phyloP scores from a whole-genome alignment of 371 early-diverging fungal genomes.

The Mortierella sp. region DNA sequence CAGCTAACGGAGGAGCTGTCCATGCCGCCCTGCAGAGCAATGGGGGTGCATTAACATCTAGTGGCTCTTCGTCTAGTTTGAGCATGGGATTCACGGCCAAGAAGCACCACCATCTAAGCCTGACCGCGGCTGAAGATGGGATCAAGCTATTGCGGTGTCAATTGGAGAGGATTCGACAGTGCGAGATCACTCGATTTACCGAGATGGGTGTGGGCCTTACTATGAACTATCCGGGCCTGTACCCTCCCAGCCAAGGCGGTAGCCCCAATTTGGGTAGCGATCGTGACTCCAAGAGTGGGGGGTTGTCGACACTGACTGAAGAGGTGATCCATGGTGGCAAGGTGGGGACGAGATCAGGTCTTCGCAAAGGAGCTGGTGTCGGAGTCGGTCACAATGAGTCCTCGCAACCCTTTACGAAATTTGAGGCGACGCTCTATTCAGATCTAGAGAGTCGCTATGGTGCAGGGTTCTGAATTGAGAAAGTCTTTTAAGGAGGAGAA shows the following conservation, averaged over 20 bases:
- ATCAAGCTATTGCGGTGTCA: constrained; percentile 51
- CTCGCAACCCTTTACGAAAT: constrained; percentile 18
- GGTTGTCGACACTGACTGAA: constrained; percentile 3
- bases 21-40: background rate
- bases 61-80: constrained; percentile 8
- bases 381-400: background rate
- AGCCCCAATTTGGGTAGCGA: background rate
- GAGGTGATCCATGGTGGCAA: background rate
- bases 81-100: constrained; percentile 28
- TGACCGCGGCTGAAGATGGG: constrained; percentile 49
- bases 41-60: background rate
- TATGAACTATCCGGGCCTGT: constrained; percentile 34
- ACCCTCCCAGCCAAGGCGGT: constrained; percentile 9
- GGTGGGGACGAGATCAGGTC: background rate
- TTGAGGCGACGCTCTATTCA: constrained; percentile 42
- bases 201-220: constrained; percentile 50
- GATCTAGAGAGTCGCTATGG: constrained; percentile 43
- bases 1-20: background rate
- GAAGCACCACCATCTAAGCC: constrained; percentile 46
- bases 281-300: background rate
- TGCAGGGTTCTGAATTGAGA: background rate
- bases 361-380: background rate
- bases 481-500: background rate
- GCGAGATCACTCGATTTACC: constrained; percentile 47
- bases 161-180: constrained; percentile 47